Conservation (phyloP, 208 protist genomes). For the Leishmania guyanensis region DNA sequence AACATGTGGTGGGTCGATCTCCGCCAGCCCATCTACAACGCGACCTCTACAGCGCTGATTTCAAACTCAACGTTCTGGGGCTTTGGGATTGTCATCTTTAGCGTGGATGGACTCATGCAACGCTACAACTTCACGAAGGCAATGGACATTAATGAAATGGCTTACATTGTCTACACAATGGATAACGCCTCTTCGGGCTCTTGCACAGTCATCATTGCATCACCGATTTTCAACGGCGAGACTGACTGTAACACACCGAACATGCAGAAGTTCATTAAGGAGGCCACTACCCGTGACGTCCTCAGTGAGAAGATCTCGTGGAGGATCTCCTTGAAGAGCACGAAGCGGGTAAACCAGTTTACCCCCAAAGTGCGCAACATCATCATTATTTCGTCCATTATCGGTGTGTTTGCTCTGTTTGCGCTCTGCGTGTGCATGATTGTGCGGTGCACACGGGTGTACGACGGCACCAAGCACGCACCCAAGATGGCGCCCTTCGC, state of each 20-base stretch:
- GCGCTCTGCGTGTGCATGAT: conserved; percentile 11
- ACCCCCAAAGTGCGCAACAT: conserved; percentile 5
- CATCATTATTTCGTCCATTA: conserved; percentile 8
- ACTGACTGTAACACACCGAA: conserved; percentile 13
- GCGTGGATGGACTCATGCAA: conserved; percentile 40
- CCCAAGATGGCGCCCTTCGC: conserved; percentile 78
- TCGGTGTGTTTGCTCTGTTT: not conserved
- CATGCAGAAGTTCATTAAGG: conserved; percentile 16
- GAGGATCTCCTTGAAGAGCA: conserved; percentile 33
- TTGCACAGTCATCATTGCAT: conserved; percentile 25
- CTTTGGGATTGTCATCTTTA: conserved; percentile 48
- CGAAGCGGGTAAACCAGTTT: conserved; percentile 12
- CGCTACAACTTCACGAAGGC: conserved; percentile 5
- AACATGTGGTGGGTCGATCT: conserved; percentile 50
- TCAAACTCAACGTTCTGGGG: conserved; percentile 67
- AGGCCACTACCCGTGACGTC: conserved; percentile 30
- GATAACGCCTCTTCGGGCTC: not conserved
- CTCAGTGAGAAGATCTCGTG: conserved; percentile 31
- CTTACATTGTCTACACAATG: conserved; percentile 23
- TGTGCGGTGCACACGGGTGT: conserved; percentile 42
- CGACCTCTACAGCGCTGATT: conserved; percentile 5
- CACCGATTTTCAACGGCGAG: not conserved
- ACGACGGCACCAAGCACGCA: conserved; percentile 60
- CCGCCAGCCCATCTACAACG: conserved; percentile 57
- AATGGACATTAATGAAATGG: conserved; percentile 19